phyloP scores from a whole-genome alignment of 257 asterid species.

The Nicotiana tomentosiformis region DNA sequence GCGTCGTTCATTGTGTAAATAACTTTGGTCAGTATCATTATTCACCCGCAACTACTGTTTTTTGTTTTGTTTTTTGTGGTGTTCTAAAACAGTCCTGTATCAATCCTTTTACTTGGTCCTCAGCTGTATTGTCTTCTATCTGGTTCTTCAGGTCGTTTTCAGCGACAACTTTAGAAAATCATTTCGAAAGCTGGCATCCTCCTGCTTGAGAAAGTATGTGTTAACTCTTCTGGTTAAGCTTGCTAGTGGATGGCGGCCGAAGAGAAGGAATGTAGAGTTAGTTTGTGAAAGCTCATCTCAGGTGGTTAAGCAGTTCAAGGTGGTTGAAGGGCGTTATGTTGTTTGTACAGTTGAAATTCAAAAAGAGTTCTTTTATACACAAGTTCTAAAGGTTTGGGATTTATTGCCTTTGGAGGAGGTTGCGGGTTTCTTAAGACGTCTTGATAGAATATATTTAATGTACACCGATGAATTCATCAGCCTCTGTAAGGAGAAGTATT shows the following conservation, averaged over 20 bases:
- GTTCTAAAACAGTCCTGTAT: too few relatives aligned
- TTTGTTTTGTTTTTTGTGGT: too few relatives aligned
- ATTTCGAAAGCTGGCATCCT: constrained; percentile 29
- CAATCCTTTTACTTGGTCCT: too few relatives aligned
- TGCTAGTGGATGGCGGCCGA: constrained; percentile 74
- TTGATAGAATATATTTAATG: constrained; percentile 39
- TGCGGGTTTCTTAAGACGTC: constrained; percentile 35
- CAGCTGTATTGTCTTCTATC: background rate
- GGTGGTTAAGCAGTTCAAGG: constrained; percentile 44
- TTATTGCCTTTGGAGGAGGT: constrained; percentile 39
- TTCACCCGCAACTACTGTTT: too few relatives aligned
- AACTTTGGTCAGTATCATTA: too few relatives aligned
- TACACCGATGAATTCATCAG: constrained; percentile 39
- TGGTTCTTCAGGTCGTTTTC: constrained; percentile 42
- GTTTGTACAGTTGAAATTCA: constrained; percentile 51
- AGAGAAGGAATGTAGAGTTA: constrained; percentile 39
- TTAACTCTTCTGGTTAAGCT: constrained; percentile 37
- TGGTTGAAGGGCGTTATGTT: constrained; percentile 29
- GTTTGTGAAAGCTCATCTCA: constrained; percentile 39
- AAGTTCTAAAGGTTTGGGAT: constrained; percentile 66
- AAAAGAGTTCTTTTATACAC: constrained; percentile 32
- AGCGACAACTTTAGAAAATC: constrained; percentile 57
- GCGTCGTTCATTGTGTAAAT: too few relatives aligned
- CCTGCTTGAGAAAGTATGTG: constrained; percentile 30
- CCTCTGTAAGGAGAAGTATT: constrained; percentile 36